Percentiles rank a stretch among this genome's conserved stretches.
Conservation (phyloP, 441 rosid species). For the Pelargonium australe region DNA sequence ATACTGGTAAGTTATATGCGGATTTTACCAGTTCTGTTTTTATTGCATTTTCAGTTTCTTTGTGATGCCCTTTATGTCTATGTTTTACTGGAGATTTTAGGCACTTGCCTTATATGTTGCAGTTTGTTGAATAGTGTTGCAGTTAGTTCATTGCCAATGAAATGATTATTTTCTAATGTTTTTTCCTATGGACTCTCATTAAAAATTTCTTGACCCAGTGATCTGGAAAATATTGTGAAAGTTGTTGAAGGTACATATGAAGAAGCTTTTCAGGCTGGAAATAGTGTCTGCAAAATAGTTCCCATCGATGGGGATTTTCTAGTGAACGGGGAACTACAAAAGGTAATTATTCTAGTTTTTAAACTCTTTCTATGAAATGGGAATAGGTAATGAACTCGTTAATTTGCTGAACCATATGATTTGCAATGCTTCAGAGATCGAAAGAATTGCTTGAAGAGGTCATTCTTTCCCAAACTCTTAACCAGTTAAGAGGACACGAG, state of each 20-base stretch:
- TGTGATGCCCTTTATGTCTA: no score
- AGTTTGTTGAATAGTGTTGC: neutral
- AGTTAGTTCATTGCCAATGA: no score
- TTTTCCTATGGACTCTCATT: no score
- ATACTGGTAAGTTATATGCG: conserved; percentile 51
- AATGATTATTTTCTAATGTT: no score
- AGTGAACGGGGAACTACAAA: conserved; percentile 90
- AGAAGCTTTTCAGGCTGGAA: conserved; percentile 80
- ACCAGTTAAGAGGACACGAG: conserved; percentile 42
- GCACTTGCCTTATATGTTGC: neutral
- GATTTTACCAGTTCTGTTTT: neutral
- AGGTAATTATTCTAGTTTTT: conserved; percentile 38
- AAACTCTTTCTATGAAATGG: neutral
- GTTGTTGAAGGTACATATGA: conserved; percentile 97
- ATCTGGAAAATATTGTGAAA: conserved; percentile 59
- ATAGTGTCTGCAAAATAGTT: conserved; percentile 85
- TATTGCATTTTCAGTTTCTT: no score
- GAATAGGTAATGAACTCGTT: neutral
- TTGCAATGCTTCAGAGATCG: conserved; percentile 60
- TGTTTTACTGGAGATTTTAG: no score
- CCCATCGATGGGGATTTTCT: conserved; percentile 81
- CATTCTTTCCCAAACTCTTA: conserved; percentile 70
- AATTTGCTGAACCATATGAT: conserved; percentile 19
- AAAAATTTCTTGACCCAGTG: conserved; percentile 39
- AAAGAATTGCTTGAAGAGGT: conserved; percentile 96